phyloP scores from a whole-genome alignment of 805 yeast genomes.

The Metschnikowia henanensis region DNA sequence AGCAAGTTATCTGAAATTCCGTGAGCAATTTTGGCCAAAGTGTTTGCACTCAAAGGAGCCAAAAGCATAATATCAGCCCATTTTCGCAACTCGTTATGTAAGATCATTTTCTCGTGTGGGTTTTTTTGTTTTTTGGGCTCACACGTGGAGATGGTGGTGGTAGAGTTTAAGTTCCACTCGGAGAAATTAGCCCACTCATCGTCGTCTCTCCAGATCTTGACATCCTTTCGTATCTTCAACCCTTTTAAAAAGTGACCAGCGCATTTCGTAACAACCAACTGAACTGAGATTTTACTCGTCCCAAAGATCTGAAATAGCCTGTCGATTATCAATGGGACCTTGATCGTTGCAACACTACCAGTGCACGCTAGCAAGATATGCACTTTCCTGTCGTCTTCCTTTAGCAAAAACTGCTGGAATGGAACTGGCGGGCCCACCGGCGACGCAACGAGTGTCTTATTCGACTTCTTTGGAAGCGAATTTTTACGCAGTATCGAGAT shows the following conservation, averaged over 20 bases:
- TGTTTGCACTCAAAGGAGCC: constrained; percentile 47
- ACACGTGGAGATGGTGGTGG: constrained; percentile 23
- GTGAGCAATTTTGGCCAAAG: constrained; percentile 43
- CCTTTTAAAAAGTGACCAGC: constrained; percentile 73
- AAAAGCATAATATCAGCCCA: constrained; percentile 50
- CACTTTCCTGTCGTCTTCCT: constrained; percentile 74
- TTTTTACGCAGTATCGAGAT: constrained; percentile 15
- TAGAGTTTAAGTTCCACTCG: constrained; percentile 22
- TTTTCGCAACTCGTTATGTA: constrained; percentile 44
- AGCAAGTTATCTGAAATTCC: constrained; percentile 46
- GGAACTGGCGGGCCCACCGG: constrained; percentile 67
- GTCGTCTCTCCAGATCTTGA: constrained; percentile 86
- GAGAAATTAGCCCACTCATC: constrained; percentile 80
- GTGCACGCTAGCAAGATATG: constrained; percentile 92
- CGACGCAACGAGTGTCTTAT: constrained; percentile 54
- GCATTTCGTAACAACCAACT: constrained; percentile 78
- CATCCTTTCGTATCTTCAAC: constrained; percentile 59
- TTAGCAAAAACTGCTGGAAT: constrained; percentile 67
- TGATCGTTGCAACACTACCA: constrained; percentile 96
- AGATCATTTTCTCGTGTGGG: constrained; percentile 30
- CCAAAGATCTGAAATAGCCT: constrained; percentile 82
- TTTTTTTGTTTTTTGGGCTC: constrained; percentile 17
- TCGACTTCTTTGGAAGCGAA: constrained; percentile 33
- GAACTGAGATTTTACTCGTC: constrained; percentile 67
- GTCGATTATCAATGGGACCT: constrained; percentile 86